These are phyloP conservation scores for Rhodotorula diobovata DNA, from an alignment of 768 basidiomycete genomes.

Conservation along the genomic window DNA sequence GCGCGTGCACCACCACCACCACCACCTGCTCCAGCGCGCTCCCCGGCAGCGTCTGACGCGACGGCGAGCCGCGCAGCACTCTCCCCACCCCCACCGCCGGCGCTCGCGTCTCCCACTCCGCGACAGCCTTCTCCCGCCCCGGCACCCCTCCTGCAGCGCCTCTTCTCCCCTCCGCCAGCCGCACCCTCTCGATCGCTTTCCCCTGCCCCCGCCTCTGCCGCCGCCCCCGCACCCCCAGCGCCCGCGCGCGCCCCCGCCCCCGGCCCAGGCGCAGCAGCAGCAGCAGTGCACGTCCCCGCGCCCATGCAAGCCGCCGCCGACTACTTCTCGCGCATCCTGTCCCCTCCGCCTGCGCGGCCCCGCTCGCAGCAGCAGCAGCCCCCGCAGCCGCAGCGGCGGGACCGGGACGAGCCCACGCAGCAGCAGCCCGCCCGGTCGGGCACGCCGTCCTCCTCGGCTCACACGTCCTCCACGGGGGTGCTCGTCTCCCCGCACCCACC, in stretches of 20 bases:
- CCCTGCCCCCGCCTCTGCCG: not conserved
- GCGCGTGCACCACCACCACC: not conserved
- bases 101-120: not conserved
- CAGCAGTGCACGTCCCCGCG: not conserved
- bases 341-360: not conserved
- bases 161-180: not conserved
- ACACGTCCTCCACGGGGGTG: not conserved
- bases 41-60: not conserved
- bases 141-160: not conserved
- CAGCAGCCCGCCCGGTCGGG: not conserved
- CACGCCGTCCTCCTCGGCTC: not conserved
- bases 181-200: not conserved
- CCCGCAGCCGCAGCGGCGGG: not conserved
- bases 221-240: constrained; percentile 6
- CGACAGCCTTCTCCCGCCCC: constrained; percentile 10
- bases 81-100: not conserved
- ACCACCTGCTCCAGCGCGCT: not conserved
- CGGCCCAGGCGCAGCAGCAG: not conserved
- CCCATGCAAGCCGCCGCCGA: not conserved
- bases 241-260: constrained; percentile 7
- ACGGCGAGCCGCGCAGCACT: not conserved
- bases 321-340: not conserved
- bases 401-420: not conserved
- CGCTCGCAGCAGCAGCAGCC: not conserved
- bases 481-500: not conserved